phyloP scores from a whole-genome alignment of 306 rosid species.

The Senna siamea region DNA sequence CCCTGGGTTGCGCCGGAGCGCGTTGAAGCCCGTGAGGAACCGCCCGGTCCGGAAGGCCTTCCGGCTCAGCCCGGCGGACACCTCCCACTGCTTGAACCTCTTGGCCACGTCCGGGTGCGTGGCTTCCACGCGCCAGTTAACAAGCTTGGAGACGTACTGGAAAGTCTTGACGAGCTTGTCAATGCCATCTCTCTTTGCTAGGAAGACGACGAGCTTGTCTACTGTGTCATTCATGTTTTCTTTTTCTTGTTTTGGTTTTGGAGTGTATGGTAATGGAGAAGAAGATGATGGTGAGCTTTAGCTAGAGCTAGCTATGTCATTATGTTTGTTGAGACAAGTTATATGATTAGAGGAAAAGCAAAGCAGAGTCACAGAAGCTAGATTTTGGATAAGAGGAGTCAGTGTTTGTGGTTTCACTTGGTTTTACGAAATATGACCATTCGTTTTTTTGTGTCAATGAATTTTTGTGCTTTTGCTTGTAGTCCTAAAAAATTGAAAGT shows the following conservation, averaged over 20 bases:
- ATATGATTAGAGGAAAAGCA: neutral
- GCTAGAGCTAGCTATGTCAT: neutral
- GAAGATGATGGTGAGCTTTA: neutral
- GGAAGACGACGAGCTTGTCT: constrained; percentile 86
- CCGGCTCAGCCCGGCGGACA: constrained; percentile 82
- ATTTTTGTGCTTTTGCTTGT: constrained; percentile 38
- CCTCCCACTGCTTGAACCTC: constrained; percentile 81
- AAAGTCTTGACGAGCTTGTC: constrained; percentile 98
- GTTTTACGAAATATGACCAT: constrained; percentile 33
- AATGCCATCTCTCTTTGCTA: constrained; percentile 95
- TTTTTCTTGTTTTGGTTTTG: no score
- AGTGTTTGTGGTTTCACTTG: no score
- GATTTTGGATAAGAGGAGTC: constrained; percentile 62
- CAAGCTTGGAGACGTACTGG: constrained; percentile 86
- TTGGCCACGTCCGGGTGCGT: constrained; percentile 53
- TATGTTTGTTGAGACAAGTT: neutral
- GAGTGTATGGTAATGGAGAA: neutral
- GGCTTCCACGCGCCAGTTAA: constrained; percentile 71
- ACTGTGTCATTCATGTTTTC: constrained; percentile 70
- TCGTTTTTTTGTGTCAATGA: constrained; percentile 35
- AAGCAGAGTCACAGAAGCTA: constrained; percentile 60
- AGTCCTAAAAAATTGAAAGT: no score
- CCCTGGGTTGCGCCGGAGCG: constrained; percentile 73
- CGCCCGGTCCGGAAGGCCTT: constrained; percentile 90
- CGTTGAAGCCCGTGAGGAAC: constrained; percentile 82